Conservation (phyloP, 805 yeast genomes). For the Brettanomyces anomalus region DNA sequence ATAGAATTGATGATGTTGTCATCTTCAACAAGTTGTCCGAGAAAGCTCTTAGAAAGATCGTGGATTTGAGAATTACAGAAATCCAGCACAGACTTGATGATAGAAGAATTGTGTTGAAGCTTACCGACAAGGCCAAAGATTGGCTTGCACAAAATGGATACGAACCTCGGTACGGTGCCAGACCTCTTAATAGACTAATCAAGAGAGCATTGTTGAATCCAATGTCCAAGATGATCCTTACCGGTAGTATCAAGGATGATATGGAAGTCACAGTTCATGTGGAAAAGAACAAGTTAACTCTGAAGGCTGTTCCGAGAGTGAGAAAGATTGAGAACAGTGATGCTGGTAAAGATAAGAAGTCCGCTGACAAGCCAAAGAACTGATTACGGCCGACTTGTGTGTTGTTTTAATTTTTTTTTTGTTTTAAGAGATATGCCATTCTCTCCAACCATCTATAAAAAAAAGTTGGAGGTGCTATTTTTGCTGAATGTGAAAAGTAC, state of each 20-base stretch:
- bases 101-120: slow-evolving; percentile 54
- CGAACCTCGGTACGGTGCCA: slow-evolving; percentile 88
- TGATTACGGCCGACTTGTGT: background rate
- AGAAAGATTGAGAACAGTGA: background rate
- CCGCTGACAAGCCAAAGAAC: background rate
- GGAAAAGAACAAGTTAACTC: slow-evolving; percentile 18
- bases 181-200: slow-evolving; percentile 87
- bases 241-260: slow-evolving; percentile 61
- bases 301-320: background rate
- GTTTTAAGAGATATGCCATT: too few species aligned
- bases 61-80: slow-evolving; percentile 76
- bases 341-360: background rate
- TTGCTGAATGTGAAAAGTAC: too few species aligned
- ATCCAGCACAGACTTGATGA: slow-evolving; percentile 70
- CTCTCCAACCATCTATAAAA: too few species aligned
- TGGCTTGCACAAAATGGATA: slow-evolving; percentile 84
- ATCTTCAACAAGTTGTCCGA: slow-evolving; percentile 88
- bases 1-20: slow-evolving; percentile 88
- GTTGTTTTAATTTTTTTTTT: background rate
- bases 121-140: slow-evolving; percentile 56
- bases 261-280: slow-evolving; percentile 47
- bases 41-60: slow-evolving; percentile 64
- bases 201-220: slow-evolving; percentile 84
- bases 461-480: too few species aligned
- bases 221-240: slow-evolving; percentile 68